Conservation (phyloP, 495 filamentous ascomycete genomes). For the Aspergillus ellipticus region DNA sequence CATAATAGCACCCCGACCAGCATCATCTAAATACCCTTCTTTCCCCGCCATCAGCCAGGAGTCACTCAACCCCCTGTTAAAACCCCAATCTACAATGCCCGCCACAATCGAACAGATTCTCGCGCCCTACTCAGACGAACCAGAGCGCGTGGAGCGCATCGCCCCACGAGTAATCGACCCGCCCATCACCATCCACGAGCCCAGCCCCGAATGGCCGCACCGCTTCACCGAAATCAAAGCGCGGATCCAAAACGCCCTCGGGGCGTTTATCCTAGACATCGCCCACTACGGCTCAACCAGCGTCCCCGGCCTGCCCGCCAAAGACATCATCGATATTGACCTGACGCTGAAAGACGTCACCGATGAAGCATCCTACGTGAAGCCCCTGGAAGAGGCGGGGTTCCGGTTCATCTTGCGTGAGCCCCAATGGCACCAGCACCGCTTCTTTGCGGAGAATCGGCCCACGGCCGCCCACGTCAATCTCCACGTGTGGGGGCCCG, state of each 20-base stretch:
- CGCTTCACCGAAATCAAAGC: constrained; percentile 26
- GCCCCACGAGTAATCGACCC: neutral
- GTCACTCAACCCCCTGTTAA: neutral
- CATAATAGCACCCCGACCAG: too few relatives aligned
- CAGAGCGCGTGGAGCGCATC: neutral
- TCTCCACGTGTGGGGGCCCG: constrained; percentile 47
- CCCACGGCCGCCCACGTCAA: constrained; percentile 25
- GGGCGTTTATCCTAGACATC: constrained; percentile 22
- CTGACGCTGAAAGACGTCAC: constrained; percentile 35
- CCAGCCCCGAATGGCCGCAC: constrained; percentile 40
- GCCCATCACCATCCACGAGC: constrained; percentile 35
- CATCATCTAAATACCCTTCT: too few relatives aligned
- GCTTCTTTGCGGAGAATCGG: constrained; percentile 33
- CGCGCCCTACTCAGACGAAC: neutral
- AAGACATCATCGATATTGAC: constrained; percentile 49
- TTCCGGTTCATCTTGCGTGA: constrained; percentile 46
- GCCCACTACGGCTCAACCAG: constrained; percentile 49
- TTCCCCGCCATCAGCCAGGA: too few relatives aligned
- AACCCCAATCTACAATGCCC: neutral
- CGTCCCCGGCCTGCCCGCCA: constrained; percentile 45
- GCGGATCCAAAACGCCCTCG: constrained; percentile 32
- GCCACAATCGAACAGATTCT: neutral
- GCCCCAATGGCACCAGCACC: constrained; percentile 45
- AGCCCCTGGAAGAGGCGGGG: constrained; percentile 36
- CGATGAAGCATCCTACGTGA: constrained; percentile 40